Evolutionary conservation across 2,329 filamentous ascomycete species (phyloP).

Genomic region (Verticillium zaregamsianum): DNA sequence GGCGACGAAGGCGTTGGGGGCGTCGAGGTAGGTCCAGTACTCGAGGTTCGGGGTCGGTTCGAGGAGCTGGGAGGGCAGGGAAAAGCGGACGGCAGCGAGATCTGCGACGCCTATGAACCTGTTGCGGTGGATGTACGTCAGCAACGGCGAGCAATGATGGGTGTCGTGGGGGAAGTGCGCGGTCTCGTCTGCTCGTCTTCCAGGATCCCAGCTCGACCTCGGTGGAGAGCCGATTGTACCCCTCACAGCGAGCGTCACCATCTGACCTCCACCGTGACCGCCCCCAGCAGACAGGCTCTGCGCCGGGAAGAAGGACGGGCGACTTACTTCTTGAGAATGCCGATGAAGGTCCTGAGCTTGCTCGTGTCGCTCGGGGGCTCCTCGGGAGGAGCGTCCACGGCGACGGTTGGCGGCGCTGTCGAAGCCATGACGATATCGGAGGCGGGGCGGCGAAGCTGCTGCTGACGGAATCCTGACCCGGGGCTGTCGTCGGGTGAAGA

Average conservation of each 20-base stretch:
- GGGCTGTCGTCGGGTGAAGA: background rate
- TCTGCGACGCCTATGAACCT: conserved; percentile 96
- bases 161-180: too few species aligned
- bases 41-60: conserved; percentile 96
- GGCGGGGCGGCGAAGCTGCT: conserved; percentile 6
- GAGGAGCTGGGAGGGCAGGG: conserved; percentile 87
- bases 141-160: conserved; percentile 2
- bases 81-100: conserved; percentile 93
- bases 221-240: background rate
- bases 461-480: background rate
- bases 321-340: conserved; percentile 77
- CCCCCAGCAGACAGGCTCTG: background rate
- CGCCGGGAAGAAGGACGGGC: conserved; percentile 21
- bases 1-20: conserved; percentile 80
- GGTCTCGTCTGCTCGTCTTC: background rate
- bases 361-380: conserved; percentile 69
- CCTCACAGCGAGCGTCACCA: background rate
- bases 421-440: conserved; percentile 28
- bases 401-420: conserved; percentile 23
- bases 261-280: background rate
- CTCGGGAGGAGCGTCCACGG: conserved; percentile 30
- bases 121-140: conserved; percentile 20
- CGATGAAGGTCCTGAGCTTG: conserved; percentile 84
- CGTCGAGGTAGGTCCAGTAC: conserved; percentile 98
- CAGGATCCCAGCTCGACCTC: background rate